A percentile compares a stretch with the other conserved stretches of the same genome.
phyloP scores from a whole-genome alignment of 352 stramenopile species.

The Globisporangium takayamanum region DNA sequence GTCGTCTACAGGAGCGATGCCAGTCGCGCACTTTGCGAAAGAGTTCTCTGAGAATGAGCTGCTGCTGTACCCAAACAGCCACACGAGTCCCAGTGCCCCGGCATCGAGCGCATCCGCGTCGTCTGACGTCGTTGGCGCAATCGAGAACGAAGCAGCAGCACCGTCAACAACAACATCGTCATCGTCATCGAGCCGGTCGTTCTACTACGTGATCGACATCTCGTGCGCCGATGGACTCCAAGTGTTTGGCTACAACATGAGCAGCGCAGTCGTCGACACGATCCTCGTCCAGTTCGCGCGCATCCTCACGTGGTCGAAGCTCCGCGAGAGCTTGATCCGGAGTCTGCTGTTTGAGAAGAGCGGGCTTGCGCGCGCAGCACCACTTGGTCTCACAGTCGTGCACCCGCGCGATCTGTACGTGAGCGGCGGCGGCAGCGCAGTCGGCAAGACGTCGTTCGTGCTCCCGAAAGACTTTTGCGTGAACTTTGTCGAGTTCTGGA shows the following conservation, averaged over 20 bases:
- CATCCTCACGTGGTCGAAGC: slow-evolving; percentile 64
- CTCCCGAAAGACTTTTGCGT: slow-evolving; percentile 49
- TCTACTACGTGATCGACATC: slow-evolving; percentile 73
- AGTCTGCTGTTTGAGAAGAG: slow-evolving; percentile 56
- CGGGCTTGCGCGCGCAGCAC: slow-evolving; percentile 37
- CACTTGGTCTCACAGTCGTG: slow-evolving; percentile 40
- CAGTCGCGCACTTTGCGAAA: background rate
- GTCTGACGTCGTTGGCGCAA: background rate
- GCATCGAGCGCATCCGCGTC: background rate
- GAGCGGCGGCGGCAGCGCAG: slow-evolving; percentile 24
- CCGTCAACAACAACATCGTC: background rate
- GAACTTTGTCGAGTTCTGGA: slow-evolving; percentile 53
- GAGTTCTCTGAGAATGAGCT: slow-evolving; percentile 58
- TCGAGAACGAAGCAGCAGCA: background rate
- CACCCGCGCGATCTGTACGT: slow-evolving; percentile 50
- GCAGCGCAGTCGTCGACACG: slow-evolving; percentile 44
- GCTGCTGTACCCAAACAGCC: slow-evolving; percentile 30
- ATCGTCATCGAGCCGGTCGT: slow-evolving; percentile 33
- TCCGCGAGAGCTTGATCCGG: slow-evolving; percentile 57
- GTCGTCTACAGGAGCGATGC: background rate
- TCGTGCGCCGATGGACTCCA: slow-evolving; percentile 48
- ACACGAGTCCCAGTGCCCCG: background rate
- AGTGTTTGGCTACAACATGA: slow-evolving; percentile 80
- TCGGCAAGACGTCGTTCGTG: slow-evolving; percentile 22
- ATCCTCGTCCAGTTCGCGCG: slow-evolving; percentile 46